Conservation (phyloP, 805 yeast genomes). For the Gaillardinia entomophila region DNA sequence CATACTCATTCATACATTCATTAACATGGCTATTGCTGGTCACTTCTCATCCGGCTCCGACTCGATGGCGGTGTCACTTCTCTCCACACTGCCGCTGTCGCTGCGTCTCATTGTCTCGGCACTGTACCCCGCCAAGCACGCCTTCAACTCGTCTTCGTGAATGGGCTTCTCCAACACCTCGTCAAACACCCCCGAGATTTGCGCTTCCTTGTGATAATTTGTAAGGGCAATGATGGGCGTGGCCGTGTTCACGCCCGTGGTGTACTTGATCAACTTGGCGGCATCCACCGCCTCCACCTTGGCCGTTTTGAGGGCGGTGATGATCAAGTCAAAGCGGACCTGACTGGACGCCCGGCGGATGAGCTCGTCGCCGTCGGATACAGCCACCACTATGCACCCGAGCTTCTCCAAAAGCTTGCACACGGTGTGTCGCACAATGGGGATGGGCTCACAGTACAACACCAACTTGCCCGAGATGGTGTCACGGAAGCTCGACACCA, state of each 20-base stretch:
- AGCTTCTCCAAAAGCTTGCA: constrained; percentile 56
- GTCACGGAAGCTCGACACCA: not conserved
- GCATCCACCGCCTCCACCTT: constrained; percentile 71
- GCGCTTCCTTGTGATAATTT: constrained; percentile 64
- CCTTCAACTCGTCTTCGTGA: constrained; percentile 14
- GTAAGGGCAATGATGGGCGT: constrained; percentile 79
- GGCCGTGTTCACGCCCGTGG: constrained; percentile 68
- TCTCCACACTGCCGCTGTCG: not conserved
- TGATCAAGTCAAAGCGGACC: constrained; percentile 76
- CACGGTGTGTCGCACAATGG: constrained; percentile 68
- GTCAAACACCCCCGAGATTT: constrained; percentile 49
- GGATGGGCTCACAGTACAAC: constrained; percentile 80
- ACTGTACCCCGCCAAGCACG: constrained; percentile 16
- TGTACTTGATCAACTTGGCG: constrained; percentile 66
- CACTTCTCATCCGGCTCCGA: no score
- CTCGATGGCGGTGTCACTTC: not conserved
- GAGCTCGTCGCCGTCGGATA: constrained; percentile 76
- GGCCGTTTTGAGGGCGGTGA: constrained; percentile 67
- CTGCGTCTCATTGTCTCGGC: no score
- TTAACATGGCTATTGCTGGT: no score
- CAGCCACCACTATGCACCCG: constrained; percentile 78
- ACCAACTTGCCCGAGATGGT: not conserved
- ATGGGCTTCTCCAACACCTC: constrained; percentile 72
- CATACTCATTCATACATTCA: no score
- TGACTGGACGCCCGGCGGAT: constrained; percentile 77